Evolutionary conservation across 1,284 basidiomycete species (phyloP).

Genomic region (Hemileia vastatrix): DNA sequence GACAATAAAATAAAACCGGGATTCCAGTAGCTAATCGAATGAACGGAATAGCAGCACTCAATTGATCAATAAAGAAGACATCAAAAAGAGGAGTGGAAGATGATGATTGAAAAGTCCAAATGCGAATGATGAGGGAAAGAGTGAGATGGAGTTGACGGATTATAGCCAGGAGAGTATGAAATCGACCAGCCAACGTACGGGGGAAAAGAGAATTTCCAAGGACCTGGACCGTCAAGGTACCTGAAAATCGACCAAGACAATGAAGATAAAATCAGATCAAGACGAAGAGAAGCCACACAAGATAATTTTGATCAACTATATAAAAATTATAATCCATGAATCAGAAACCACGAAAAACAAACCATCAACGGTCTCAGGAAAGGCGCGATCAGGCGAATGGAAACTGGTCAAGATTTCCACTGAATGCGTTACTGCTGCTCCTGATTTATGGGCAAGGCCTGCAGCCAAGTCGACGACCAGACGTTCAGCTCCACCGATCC

Average conservation of each 20-base stretch:
- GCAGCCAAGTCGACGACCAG: conserved; percentile 93
- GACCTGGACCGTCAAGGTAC: conserved; percentile 71
- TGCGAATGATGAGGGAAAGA: conserved; percentile 47
- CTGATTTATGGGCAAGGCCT: conserved; percentile 68
- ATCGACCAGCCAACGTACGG: conserved; percentile 61
- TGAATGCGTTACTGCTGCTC: too few species aligned
- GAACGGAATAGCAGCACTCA: conserved; percentile 80
- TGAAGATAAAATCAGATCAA: background rate
- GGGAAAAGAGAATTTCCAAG: conserved; percentile 64
- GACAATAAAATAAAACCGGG: conserved; percentile 90
- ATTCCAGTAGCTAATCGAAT: conserved; percentile 59
- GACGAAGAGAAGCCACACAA: too few species aligned
- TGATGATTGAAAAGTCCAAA: conserved; percentile 51
- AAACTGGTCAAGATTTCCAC: conserved; percentile 93
- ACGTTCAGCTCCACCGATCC: conserved; percentile 93
- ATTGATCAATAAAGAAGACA: conserved; percentile 87
- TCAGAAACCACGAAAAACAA: too few species aligned
- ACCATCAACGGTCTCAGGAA: conserved; percentile 33
- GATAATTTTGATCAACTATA: too few species aligned
- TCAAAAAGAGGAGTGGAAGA: conserved; percentile 50
- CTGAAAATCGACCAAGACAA: conserved; percentile 46
- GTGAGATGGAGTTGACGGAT: conserved; percentile 65
- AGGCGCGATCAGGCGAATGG: conserved; percentile 58
- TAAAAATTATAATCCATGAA: too few species aligned
- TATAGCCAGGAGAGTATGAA: conserved; percentile 69